Conservation (phyloP, 2,329 filamentous ascomycete species). For the Colletotrichum sp. region DNA sequence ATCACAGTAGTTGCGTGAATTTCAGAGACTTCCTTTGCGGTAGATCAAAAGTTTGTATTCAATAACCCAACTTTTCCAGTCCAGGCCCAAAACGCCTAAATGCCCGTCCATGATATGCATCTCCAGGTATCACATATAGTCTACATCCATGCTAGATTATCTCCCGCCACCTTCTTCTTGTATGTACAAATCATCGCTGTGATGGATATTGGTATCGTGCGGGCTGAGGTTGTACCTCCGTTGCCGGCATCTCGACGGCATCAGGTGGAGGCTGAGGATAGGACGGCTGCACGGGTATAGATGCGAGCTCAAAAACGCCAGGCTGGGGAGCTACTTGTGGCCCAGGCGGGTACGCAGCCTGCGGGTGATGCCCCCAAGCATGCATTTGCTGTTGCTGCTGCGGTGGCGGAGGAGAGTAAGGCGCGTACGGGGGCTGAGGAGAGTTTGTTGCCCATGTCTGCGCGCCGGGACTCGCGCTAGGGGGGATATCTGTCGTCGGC, state of each 20-base stretch:
- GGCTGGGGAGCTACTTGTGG: background rate
- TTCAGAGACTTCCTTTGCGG: background rate
- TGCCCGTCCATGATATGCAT: background rate
- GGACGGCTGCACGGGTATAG: background rate
- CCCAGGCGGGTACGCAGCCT: background rate
- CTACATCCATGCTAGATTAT: background rate
- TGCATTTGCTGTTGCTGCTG: background rate
- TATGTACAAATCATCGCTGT: background rate
- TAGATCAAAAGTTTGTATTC: background rate
- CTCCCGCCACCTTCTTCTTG: too few relatives aligned
- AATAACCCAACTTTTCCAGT: background rate
- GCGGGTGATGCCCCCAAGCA: conserved; percentile 13
- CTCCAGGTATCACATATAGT: background rate
- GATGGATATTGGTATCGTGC: background rate
- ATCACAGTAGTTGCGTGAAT: background rate
- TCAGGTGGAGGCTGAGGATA: background rate
- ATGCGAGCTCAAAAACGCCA: conserved; percentile 21
- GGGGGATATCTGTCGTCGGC: background rate
- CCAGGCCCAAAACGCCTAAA: background rate
- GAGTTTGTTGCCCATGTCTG: conserved; percentile 14
- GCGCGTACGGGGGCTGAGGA: background rate
- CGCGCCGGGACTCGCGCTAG: background rate
- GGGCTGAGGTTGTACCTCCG: background rate
- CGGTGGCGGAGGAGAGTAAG: background rate
- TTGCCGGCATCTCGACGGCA: conserved; percentile 22